Evolutionary conservation across 2,329 filamentous ascomycete species (phyloP).

Genomic region (Corniculantispora saksenae): DNA sequence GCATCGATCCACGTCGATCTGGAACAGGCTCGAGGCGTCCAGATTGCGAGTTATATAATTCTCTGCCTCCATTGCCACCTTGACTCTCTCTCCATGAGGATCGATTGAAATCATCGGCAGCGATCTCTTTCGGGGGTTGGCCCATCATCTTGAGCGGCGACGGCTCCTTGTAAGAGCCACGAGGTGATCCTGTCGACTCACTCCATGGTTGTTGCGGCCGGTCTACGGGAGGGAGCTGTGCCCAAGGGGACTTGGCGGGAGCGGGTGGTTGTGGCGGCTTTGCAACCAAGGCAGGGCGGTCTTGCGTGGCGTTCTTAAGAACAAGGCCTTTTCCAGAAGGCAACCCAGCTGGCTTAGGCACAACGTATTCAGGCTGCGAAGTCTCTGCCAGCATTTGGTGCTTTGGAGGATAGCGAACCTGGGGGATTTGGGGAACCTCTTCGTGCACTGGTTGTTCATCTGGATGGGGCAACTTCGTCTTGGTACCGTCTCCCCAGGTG

Average conservation of each 20-base stretch:
- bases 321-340: constrained; percentile 62
- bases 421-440: background rate
- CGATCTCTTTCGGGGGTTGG: constrained; percentile 73
- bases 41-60: constrained; percentile 93
- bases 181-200: constrained; percentile 51
- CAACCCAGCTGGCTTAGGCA: constrained; percentile 46
- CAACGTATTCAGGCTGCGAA: constrained; percentile 24
- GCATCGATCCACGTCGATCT: constrained; percentile 71
- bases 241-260: constrained; percentile 90
- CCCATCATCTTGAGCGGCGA: constrained; percentile 56
- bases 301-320: constrained; percentile 62
- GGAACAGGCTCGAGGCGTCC: constrained; percentile 87
- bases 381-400: constrained; percentile 21
- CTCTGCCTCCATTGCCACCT: constrained; percentile 59
- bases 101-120: constrained; percentile 89
- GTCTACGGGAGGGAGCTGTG: constrained; percentile 79
- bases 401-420: background rate
- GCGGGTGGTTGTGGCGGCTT: constrained; percentile 68
- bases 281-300: constrained; percentile 72
- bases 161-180: constrained; percentile 56
- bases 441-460: constrained; percentile 46
- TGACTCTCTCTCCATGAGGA: constrained; percentile 76
- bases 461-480: constrained; percentile 69
- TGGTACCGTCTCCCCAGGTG: constrained; percentile 86
- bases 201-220: constrained; percentile 70